Evolutionary conservation across 2,329 filamentous ascomycete genomes (phyloP), one percentile per base, ranked within the genome.

Genomic region (Arachnopeziza araneosa): DNA sequence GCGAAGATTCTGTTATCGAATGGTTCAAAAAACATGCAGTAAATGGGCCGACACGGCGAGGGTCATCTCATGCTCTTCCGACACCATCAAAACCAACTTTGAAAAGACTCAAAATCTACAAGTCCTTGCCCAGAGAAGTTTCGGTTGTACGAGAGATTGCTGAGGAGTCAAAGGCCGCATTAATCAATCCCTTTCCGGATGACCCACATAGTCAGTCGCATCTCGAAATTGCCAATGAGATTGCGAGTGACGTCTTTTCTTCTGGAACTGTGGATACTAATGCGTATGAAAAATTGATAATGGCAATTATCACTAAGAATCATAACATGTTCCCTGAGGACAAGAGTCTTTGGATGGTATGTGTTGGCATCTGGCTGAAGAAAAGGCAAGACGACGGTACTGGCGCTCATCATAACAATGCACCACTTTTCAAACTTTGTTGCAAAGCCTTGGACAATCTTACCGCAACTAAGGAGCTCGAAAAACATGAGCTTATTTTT

Each of bases 311-410:
- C 10, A 50, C 56, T 17, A 60, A 52, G 5, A 70, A 71, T 44
- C 59, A 62, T 0, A 65, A 67, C 6, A 54, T 69, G 6, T 70
- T 73, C 50, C 69, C 71, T 4, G 69, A 65, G 8, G 66, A 69
- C 19, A 65, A 64, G 57, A 62, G 66, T 49, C 51, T 73, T 2
- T 73, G 71, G 71, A 66, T 69, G 55, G 66, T 64, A 44, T 66
- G 67, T 59, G 62, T 69, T 22, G 62, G 55, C 48, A 56, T 62
- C 10, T 73, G 68, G 68, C 53, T 70, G 14, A 68, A 68, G 54
- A 60, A 63, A 52, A 62, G 64, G 2, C 10, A 23, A 48, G 22
- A 30, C 2, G 23, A 17, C 10, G 21, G 22, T 9, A 17, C 50
- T 44, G 50, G 51, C 8, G 24, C 21, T 9, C 4, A 6, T 48